Percentiles rank a stretch among this genome's conserved stretches.
phyloP scores from a whole-genome alignment of 2,329 filamentous ascomycete species.

The Mariannaea sp. region DNA sequence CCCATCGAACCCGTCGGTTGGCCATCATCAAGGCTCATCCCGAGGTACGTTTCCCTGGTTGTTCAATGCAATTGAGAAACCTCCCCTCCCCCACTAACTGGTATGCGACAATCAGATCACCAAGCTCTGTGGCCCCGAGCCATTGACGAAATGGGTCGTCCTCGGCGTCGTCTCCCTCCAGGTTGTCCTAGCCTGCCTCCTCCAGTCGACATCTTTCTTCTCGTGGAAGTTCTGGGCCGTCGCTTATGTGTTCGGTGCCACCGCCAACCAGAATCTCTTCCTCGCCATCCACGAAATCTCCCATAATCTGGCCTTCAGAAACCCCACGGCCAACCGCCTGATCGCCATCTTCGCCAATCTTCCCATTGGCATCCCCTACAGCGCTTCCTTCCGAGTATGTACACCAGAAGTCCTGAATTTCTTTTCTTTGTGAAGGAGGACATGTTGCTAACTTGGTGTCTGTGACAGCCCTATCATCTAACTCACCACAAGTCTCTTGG shows the following conservation, averaged over 20 bases:
- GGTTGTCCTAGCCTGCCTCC: constrained; percentile 73
- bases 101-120: constrained; percentile 67
- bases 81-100: constrained; percentile 15
- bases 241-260: constrained; percentile 90
- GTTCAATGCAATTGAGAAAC: constrained; percentile 9
- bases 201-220: constrained; percentile 77
- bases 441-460: constrained; percentile 28
- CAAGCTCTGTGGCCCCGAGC: constrained; percentile 95
- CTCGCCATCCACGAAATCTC: constrained; percentile 98
- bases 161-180: constrained; percentile 82
- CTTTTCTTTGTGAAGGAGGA: neutral
- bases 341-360: constrained; percentile 94
- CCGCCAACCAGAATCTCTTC: constrained; percentile 97
- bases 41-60: constrained; percentile 63
- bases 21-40: constrained; percentile 98
- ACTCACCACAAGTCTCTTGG: constrained; percentile 99
- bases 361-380: constrained; percentile 94
- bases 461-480: constrained; percentile 81
- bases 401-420: neutral
- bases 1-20: constrained; percentile 85
- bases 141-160: constrained; percentile 93
- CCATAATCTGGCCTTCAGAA: constrained; percentile 93
- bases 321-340: constrained; percentile 76
- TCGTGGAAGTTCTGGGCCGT: constrained; percentile 85
- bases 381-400: constrained; percentile 86